Percentiles rank a stretch among this genome's conserved stretches.
phyloP scores from a whole-genome alignment of 2,329 filamentous ascomycete genomes.

The Colletotrichum simmondsii region DNA sequence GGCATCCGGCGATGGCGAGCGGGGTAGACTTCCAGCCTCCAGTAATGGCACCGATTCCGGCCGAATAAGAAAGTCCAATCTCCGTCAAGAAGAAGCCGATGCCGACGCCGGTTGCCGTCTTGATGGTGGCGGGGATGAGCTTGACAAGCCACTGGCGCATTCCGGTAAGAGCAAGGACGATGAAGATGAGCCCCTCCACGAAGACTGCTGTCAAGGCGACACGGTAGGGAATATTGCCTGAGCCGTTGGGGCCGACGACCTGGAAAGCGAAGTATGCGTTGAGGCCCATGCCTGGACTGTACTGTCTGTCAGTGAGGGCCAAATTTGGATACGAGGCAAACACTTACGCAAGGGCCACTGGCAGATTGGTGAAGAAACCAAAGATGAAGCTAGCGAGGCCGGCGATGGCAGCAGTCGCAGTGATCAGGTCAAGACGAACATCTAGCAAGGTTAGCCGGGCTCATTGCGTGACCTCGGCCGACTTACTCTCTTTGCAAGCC shows the following conservation, averaged over 20 bases:
- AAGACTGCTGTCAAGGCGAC: constrained; percentile 73
- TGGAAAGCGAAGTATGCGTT: constrained; percentile 77
- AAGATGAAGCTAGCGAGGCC: constrained; percentile 81
- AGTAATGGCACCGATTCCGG: constrained; percentile 85
- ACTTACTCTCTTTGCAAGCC: constrained; percentile 59
- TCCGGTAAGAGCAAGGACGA: constrained; percentile 72
- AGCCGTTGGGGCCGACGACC: constrained; percentile 70
- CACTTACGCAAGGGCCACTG: constrained; percentile 77
- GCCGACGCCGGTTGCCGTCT: constrained; percentile 73
- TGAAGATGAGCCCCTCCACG: constrained; percentile 72
- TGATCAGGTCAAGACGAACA: constrained; percentile 82
- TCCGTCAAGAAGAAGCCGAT: constrained; percentile 74
- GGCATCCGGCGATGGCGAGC: constrained; percentile 81
- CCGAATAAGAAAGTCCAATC: constrained; percentile 78
- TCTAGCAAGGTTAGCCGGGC: constrained; percentile 46
- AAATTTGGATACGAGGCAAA: neutral
- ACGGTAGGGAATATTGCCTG: constrained; percentile 66
- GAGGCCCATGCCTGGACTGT: constrained; percentile 73
- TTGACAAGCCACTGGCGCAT: constrained; percentile 80
- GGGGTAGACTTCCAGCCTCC: constrained; percentile 74
- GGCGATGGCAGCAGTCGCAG: constrained; percentile 83
- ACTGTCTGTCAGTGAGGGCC: constrained; percentile 23
- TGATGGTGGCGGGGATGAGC: constrained; percentile 72
- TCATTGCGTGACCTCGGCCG: neutral
- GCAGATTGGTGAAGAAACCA: constrained; percentile 84